These are phyloP conservation scores for Nicotiana noctiflora DNA, from an alignment of 257 asterid genomes.

Conservation along the genomic window DNA sequence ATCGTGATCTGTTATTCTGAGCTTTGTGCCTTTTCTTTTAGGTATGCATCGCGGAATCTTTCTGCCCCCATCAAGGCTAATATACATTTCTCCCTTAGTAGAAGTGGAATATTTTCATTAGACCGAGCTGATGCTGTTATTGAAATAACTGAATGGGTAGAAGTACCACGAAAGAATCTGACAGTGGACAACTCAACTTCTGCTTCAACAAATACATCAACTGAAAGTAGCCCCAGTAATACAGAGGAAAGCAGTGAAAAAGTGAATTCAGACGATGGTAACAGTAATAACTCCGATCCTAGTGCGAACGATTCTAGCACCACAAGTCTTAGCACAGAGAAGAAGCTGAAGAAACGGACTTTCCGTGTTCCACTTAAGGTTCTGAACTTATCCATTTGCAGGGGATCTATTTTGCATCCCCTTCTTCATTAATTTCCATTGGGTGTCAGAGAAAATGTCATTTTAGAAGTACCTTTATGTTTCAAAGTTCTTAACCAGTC, in stretches of 20 bases:
- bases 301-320: constrained; percentile 38
- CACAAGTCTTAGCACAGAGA: constrained; percentile 60
- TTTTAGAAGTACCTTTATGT: background rate
- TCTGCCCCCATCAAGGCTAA: constrained; percentile 93
- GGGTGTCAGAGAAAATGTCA: background rate
- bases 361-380: constrained; percentile 93
- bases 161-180: constrained; percentile 79
- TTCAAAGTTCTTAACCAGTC: background rate
- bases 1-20: constrained; percentile 7
- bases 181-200: constrained; percentile 77
- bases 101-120: constrained; percentile 80
- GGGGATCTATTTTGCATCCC: background rate
- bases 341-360: constrained; percentile 84
- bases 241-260: constrained; percentile 58
- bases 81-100: constrained; percentile 89
- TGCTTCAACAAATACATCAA: constrained; percentile 50
- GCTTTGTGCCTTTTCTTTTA: constrained; percentile 21
- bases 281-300: constrained; percentile 33
- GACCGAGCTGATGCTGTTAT: constrained; percentile 91
- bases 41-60: constrained; percentile 86
- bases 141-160: constrained; percentile 98
- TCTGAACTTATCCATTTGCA: background rate
- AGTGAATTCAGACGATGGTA: constrained; percentile 35
- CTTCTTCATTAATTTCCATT: background rate
- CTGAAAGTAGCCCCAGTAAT: constrained; percentile 35